phyloP scores from a whole-genome alignment of 2,329 filamentous ascomycete genomes.

The Hypoxylon sp. region DNA sequence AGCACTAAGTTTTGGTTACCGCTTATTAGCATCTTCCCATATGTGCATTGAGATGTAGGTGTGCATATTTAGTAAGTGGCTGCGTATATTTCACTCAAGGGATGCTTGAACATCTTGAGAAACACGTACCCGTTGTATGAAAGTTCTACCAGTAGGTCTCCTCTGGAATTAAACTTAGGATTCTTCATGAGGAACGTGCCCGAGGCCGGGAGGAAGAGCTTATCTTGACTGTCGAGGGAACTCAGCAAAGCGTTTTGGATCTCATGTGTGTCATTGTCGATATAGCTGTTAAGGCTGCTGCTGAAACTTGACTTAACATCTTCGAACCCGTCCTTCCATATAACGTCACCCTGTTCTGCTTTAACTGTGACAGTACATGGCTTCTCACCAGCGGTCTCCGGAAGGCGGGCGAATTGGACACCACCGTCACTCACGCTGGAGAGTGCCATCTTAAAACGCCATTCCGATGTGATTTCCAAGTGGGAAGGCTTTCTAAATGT shows the following conservation, averaged over 20 bases:
- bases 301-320: neutral
- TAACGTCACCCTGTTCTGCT: neutral
- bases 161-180: neutral
- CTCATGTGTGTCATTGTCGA: neutral
- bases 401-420: neutral
- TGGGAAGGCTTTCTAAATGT: neutral
- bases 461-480: neutral
- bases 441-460: constrained; percentile 2
- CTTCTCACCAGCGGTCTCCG: neutral
- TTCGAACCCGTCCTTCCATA: neutral
- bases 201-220: neutral
- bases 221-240: constrained; percentile 1
- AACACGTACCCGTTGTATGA: neutral
- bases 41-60: neutral
- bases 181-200: constrained; percentile 2
- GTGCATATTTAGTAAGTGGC: neutral
- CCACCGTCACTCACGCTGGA: neutral
- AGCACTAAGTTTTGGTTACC: neutral
- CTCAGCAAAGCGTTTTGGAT: constrained; percentile 1
- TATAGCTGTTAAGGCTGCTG: neutral
- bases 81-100: too few species aligned
- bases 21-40: neutral
- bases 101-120: neutral
- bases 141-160: neutral
- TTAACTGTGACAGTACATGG: neutral